phyloP scores from a whole-genome alignment of 352 stramenopile species.

The Discostella stelligera region DNA sequence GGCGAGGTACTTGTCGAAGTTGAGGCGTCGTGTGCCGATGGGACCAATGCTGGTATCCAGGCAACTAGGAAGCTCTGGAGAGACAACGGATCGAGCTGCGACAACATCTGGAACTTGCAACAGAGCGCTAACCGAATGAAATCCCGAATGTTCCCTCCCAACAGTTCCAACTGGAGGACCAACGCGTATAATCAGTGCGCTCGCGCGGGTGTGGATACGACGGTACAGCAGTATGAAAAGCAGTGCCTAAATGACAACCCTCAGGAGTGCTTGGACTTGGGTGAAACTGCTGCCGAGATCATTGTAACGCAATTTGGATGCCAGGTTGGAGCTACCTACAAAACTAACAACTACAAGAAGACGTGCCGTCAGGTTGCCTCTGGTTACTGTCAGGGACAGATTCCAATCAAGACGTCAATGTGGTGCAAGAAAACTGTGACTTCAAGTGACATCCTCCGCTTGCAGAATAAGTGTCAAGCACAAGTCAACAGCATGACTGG shows the following conservation, averaged over 20 bases:
- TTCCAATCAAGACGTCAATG: neutral
- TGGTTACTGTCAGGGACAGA: neutral
- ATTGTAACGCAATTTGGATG: slow-evolving; percentile 2
- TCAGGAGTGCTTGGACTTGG: neutral
- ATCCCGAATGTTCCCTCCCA: neutral
- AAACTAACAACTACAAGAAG: neutral
- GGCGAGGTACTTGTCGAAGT: neutral
- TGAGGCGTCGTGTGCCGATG: neutral
- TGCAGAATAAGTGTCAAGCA: slow-evolving; percentile 2
- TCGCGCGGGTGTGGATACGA: slow-evolving; percentile 7
- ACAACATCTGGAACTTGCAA: slow-evolving; percentile 8
- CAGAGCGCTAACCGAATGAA: slow-evolving; percentile 8
- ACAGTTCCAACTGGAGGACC: slow-evolving; percentile 11
- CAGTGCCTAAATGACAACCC: slow-evolving; percentile 9
- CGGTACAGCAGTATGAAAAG: slow-evolving; percentile 1
- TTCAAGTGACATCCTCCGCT: neutral
- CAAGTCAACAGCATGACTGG: slow-evolving; percentile 2
- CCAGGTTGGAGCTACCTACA: neutral
- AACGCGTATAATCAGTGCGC: slow-evolving; percentile 20
- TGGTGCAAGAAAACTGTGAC: neutral
- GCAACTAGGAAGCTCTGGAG: slow-evolving; percentile 4
- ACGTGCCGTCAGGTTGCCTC: neutral
- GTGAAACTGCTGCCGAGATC: slow-evolving; percentile 4
- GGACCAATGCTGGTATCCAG: neutral
- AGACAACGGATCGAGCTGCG: neutral